A percentile compares a stretch with the other conserved stretches of the same genome.
These are phyloP conservation scores for Poa pratensis DNA, from an alignment of 176 grass and related monocot species.

Conservation along the genomic window DNA sequence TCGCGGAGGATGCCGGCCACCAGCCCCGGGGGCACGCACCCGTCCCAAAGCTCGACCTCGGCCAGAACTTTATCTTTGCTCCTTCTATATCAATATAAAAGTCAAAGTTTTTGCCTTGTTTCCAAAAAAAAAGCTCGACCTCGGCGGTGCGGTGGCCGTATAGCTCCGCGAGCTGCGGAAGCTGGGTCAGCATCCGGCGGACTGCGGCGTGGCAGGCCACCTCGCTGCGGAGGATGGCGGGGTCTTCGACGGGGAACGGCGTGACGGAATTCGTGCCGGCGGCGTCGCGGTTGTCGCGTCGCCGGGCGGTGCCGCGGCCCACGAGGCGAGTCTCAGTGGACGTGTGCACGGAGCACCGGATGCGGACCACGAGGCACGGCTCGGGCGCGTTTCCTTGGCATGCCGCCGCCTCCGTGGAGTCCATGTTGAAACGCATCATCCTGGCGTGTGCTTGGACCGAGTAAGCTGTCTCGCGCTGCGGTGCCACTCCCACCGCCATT, in stretches of 20 bases:
- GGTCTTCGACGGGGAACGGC: not conserved
- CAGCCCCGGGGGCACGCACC: not conserved
- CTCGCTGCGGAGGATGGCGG: not conserved
- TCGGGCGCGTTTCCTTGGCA: not conserved
- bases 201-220: not conserved
- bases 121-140: too few species aligned
- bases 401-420: not conserved
- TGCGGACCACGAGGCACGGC: not conserved
- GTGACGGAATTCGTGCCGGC: too few species aligned
- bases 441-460: not conserved
- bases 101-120: too few species aligned
- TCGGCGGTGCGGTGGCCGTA: not conserved
- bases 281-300: not conserved
- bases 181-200: not conserved
- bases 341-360: not conserved
- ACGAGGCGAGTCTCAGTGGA: not conserved
- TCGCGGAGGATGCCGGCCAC: not conserved
- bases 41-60: not conserved
- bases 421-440: not conserved
- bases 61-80: too few species aligned
- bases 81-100: too few species aligned
- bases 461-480: not conserved
- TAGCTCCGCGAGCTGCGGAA: not conserved
- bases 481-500: not conserved
- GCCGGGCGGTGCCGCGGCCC: not conserved